Conservation (phyloP, 2,329 filamentous ascomycete genomes). For the Helicocarpus griseus region DNA sequence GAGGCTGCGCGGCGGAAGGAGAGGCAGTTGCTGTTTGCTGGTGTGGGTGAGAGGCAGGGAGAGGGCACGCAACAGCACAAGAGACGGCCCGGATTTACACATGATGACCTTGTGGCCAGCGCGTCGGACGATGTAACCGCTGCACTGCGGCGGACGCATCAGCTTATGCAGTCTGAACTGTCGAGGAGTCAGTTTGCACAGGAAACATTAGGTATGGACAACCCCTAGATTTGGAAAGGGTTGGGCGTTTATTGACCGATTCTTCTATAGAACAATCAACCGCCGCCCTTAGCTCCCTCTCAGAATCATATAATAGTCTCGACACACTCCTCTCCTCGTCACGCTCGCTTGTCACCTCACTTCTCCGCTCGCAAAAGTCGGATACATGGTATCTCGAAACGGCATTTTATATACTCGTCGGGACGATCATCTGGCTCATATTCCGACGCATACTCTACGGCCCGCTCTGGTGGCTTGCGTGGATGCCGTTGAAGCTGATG, state of each 20-base stretch:
- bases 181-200: conserved; percentile 81
- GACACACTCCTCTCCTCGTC: conserved; percentile 68
- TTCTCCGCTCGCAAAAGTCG: conserved; percentile 82
- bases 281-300: conserved; percentile 67
- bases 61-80: conserved; percentile 19
- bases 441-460: conserved; percentile 81
- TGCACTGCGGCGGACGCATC: conserved; percentile 74
- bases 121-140: conserved; percentile 77
- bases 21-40: conserved; percentile 63
- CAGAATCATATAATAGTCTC: conserved; percentile 70
- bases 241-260: conserved; percentile 7
- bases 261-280: conserved; percentile 56
- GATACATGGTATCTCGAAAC: conserved; percentile 97
- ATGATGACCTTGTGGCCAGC: conserved; percentile 63
- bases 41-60: conserved; percentile 38
- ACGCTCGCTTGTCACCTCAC: conserved; percentile 62
- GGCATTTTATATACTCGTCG: conserved; percentile 69
- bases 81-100: conserved; percentile 45
- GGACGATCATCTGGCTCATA: conserved; percentile 73
- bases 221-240: neutral
- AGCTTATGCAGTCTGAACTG: conserved; percentile 75
- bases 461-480: conserved; percentile 80
- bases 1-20: conserved; percentile 66
- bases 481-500: conserved; percentile 63
- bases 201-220: conserved; percentile 55